A percentile compares a stretch with the other conserved stretches of the same genome.
Conservation (phyloP, 306 rosid genomes). For the Rosa persica region DNA sequence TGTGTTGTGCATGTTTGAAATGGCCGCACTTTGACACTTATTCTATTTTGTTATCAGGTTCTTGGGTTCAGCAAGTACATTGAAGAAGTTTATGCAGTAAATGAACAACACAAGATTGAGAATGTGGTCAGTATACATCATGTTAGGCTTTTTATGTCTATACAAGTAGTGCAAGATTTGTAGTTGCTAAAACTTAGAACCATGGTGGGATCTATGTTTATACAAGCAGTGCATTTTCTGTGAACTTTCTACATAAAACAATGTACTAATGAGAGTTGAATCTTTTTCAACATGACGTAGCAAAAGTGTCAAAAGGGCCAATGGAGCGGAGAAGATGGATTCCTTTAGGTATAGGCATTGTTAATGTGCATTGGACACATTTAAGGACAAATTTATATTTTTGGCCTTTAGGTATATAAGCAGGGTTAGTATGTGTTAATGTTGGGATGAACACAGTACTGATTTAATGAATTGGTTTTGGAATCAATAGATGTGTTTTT, state of each 20-base stretch:
- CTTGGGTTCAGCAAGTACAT: slow-evolving; percentile 85
- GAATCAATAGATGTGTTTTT: too few relatives aligned
- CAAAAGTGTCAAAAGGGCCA: slow-evolving; percentile 85
- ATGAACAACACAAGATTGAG: slow-evolving; percentile 86
- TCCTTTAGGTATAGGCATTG: too few relatives aligned
- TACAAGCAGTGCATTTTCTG: background rate
- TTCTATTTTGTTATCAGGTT: slow-evolving; percentile 45
- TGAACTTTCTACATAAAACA: background rate
- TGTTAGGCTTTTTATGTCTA: background rate
- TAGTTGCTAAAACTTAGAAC: background rate
- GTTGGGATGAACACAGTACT: too few relatives aligned
- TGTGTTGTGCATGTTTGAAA: background rate
- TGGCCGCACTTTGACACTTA: background rate
- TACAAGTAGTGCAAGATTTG: background rate
- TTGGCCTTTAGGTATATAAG: too few relatives aligned
- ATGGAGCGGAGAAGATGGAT: slow-evolving; percentile 86
- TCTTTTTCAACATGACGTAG: slow-evolving; percentile 70
- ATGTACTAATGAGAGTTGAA: slow-evolving; percentile 30
- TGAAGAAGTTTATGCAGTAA: slow-evolving; percentile 85
- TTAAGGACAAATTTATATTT: too few relatives aligned
- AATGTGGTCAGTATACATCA: slow-evolving; percentile 60
- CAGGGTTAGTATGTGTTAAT: too few relatives aligned
- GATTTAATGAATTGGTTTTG: too few relatives aligned
- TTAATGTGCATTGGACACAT: too few relatives aligned
- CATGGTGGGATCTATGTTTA: background rate